These are phyloP conservation scores for Abrus pulchellus DNA, from an alignment of 306 rosid species.

Conservation along the genomic window DNA sequence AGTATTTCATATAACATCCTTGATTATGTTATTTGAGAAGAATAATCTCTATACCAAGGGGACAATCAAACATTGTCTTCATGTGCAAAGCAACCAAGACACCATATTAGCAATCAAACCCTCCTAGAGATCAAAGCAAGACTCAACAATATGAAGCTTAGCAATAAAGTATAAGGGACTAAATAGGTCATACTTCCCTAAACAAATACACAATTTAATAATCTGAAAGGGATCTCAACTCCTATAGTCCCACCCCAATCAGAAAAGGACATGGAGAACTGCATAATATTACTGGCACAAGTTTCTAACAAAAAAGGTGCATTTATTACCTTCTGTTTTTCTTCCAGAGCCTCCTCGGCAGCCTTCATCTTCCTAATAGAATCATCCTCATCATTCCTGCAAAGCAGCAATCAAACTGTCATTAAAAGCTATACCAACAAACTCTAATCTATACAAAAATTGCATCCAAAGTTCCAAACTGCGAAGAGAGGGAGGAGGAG, in stretches of 20 bases:
- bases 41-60: slow-evolving; percentile 2
- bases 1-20: slow-evolving; percentile 15
- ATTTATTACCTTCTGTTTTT: slow-evolving; percentile 75
- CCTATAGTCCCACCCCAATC: background rate
- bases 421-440: slow-evolving; percentile 51
- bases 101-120: slow-evolving; percentile 23
- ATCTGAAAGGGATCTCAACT: slow-evolving; percentile 31
- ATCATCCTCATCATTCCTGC: slow-evolving; percentile 85
- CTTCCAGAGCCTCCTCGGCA: slow-evolving; percentile 87
- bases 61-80: slow-evolving; percentile 13
- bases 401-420: slow-evolving; percentile 53
- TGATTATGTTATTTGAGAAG: slow-evolving; percentile 30
- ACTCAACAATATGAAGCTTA: slow-evolving; percentile 16
- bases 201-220: slow-evolving; percentile 1
- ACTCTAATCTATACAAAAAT: slow-evolving; percentile 31
- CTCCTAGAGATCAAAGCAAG: slow-evolving; percentile 20
- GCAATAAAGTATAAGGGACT: slow-evolving; percentile 9
- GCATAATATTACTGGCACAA: slow-evolving; percentile 16
- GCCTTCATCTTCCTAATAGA: slow-evolving; percentile 83
- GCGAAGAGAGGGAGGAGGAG: background rate
- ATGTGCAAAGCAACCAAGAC: background rate
- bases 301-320: slow-evolving; percentile 19
- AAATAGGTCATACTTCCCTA: background rate
- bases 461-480: background rate
- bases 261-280: slow-evolving; percentile 4